These are phyloP conservation scores for Taphrina wiesneri DNA, from an alignment of 1,139 yeast species.

Conservation along the genomic window DNA sequence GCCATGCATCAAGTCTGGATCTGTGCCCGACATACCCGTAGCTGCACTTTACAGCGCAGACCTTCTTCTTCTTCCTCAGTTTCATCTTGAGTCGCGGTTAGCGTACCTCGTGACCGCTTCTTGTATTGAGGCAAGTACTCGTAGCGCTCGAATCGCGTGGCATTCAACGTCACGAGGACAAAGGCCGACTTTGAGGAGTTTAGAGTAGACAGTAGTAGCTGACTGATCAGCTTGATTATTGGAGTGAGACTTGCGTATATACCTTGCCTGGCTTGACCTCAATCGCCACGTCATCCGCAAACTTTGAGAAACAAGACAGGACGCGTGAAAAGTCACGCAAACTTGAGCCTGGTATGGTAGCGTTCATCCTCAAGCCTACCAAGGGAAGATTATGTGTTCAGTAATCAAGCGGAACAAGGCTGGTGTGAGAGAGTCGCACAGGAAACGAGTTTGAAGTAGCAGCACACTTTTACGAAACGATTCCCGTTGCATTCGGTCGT, in stretches of 20 bases:
- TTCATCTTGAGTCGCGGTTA: not conserved
- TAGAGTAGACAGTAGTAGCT: constrained; percentile 37
- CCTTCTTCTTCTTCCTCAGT: not conserved
- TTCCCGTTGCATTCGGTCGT: too few species aligned
- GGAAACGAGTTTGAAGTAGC: too few species aligned
- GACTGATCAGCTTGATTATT: too few species aligned
- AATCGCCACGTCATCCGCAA: constrained; percentile 36
- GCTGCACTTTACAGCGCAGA: constrained; percentile 35
- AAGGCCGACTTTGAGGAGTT: constrained; percentile 39
- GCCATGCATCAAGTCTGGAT: not conserved
- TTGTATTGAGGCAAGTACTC: constrained; percentile 13
- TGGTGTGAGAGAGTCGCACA: too few species aligned
- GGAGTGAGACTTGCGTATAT: too few species aligned
- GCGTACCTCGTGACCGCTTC: not conserved
- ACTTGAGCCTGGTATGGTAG: constrained; percentile 25
- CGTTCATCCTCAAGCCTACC: too few species aligned
- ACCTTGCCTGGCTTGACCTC: constrained; percentile 37
- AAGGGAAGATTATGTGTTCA: too few species aligned
- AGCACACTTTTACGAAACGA: too few species aligned
- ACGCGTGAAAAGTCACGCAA: constrained; percentile 34
- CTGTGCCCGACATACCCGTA: constrained; percentile 15
- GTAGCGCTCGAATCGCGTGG: constrained; percentile 31
- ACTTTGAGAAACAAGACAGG: constrained; percentile 34
- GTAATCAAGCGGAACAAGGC: too few species aligned
- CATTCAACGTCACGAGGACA: constrained; percentile 35